Base-by-base conservation (phyloP, 176 grass and related monocot species). In the Musa troglodytarum region DNA sequence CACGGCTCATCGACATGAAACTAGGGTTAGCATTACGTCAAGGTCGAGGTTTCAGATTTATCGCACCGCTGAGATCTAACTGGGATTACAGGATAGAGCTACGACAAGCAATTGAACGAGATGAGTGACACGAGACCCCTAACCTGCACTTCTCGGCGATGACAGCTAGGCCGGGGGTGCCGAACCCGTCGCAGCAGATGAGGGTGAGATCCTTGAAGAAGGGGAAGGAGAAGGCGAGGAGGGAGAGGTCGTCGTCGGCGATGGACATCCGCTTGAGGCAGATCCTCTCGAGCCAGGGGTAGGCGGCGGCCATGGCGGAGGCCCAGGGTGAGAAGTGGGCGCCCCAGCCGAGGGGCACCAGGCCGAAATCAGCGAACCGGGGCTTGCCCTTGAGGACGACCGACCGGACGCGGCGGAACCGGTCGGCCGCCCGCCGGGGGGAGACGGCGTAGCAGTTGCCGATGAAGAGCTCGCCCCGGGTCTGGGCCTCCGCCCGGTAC, bases 361-460 rank as follows among this genome's bases (percentile, higher is more conserved):
- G 85, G 82, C 61, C 82, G 81, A 91, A 91, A 77, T 91, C 88
- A 0, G 88, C 82, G 82, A 91, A 91, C 56, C 88, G 85, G 2
- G 88, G 88, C 57, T 84, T 87, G 2, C 85, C 88, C 83, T 91
- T 91, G 67, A 91, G 88, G 68, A 91, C 85, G 74, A 91, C 24
- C 19, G 88, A 53, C 26, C 64, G 62, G 79, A 82, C 69, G 61
- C 54, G 24, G 54, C 65, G 63, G 81, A 87, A 87, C 11, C 88
- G 85, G 25, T 50, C 15, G n/a, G 79, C 66, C 8, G 76, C 79
- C 50, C 82, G 79, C 0, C 29, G 20, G 1, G 85, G 82, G 0
- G 75, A 72, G 10, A 90, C 82, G 8, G 82, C 88, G 56, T 90
- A 90, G 85, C 88, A 90, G 79, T 90, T 90, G 22, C 82, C 84